A percentile compares a stretch with the other conserved stretches of the same genome.
phyloP scores from a whole-genome alignment of 2,329 filamentous ascomycete species.

The Clonostachys rhizophaga region DNA sequence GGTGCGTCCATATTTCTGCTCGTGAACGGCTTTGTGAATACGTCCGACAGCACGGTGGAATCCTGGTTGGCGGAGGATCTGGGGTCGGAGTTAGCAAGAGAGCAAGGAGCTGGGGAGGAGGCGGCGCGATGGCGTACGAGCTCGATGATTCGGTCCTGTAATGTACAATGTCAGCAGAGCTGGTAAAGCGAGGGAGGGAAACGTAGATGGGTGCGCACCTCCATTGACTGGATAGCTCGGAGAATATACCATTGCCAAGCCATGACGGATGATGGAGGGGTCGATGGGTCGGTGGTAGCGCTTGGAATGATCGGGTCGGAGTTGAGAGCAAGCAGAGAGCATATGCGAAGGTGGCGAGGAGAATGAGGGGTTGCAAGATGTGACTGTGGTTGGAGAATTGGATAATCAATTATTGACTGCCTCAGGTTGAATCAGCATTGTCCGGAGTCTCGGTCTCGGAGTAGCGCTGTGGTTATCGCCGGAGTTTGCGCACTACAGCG shows the following conservation, averaged over 20 bases:
- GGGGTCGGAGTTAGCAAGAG: slow-evolving; percentile 9
- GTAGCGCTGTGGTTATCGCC: too few species aligned
- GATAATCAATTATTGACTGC: neutral
- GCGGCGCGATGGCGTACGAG: slow-evolving; percentile 12
- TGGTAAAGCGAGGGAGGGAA: too few species aligned
- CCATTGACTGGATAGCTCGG: slow-evolving; percentile 23
- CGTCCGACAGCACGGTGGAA: slow-evolving; percentile 48
- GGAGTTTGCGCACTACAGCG: too few species aligned
- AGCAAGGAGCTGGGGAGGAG: neutral
- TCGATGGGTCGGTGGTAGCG: neutral
- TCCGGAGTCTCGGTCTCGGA: too few species aligned
- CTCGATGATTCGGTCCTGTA: slow-evolving; percentile 25
- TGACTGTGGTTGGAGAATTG: neutral
- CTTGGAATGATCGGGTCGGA: neutral
- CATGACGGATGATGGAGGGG: slow-evolving; percentile 13
- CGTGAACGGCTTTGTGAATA: slow-evolving; percentile 46
- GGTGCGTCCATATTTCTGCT: slow-evolving; percentile 39
- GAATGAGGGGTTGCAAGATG: neutral
- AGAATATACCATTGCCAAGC: slow-evolving; percentile 23
- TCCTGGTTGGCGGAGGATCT: slow-evolving; percentile 42
- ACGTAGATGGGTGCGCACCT: slow-evolving; percentile 11
- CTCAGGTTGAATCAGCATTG: too few species aligned
- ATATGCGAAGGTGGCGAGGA: neutral
- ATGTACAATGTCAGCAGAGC: slow-evolving; percentile 6
- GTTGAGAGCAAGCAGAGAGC: neutral